Evolutionary conservation across 768 basidiomycete genomes (phyloP), one percentile per base, ranked within the genome.

Genomic region (Dacryopinax spathularia): DNA sequence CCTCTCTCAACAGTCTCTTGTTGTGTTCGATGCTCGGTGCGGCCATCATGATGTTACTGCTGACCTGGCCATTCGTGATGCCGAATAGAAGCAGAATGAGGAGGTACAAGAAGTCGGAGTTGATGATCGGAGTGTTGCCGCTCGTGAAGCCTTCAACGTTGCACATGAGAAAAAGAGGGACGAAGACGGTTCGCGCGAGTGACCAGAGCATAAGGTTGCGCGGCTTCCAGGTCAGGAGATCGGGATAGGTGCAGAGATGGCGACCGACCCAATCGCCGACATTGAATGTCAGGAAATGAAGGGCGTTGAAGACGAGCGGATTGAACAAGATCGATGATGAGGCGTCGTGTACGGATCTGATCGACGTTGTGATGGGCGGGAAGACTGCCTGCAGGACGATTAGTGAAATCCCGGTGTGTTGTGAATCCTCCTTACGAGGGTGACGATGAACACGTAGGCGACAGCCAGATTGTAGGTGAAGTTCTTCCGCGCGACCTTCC

Each of bases 81-180:
- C 89, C 91, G 70, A 93, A 89, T 1, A 74, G 63, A 60, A 89
- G 75, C 12, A 95, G 74, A 62, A 93, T 81, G 27, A 82, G 33
- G 82, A 94, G 84, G 76, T 84, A 95, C 12, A 85, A 59, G 35
- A 82, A 60, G 70, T 95, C 91, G 1, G 90, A 92, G 73, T 76
- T 84, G 76, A 94, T 85, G 65, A 86, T 67, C 1, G 85, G 81
- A 2, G 60, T 31, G 35, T 61, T 6, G 70, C 63, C 9, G 75
- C 68, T 7, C 72, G 69, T 4, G 72, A 64, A 0, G 60, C 79
- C 81, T 66, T 85, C 82, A 39, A 94, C 75, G 70, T 96, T 96
- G 79, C 92, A 95, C 74, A 87, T 78, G n/a, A 95, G 79, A 73
- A 95, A 87, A 39, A 93, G 69, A 33, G 91, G 91, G 59, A 96